Base-by-base conservation (phyloP, 108 stramenopile genomes). In the Skeletonema grethae region DNA sequence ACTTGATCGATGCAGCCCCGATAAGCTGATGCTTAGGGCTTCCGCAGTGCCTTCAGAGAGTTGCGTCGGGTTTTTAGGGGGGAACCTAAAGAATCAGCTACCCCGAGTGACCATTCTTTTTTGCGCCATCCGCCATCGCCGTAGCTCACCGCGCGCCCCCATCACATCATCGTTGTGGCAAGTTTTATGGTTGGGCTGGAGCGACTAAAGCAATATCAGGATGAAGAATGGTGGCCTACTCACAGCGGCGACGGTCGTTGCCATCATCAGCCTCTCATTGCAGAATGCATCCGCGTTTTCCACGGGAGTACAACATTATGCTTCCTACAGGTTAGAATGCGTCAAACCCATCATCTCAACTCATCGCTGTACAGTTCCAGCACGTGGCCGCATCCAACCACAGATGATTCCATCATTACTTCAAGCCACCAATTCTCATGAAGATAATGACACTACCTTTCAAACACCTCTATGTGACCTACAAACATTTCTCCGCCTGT, bases 401-500 rank as follows among this genome's bases (percentile, higher is more conserved):
- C 43, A 45, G 10, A n/a, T 1, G 15, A 45, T 13, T 28, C 25
- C 25, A 45, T 45, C 15, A n/a, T n/a, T 12, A 45, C 10, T 45
- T 10, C 43, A 45, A 3, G 12, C 43, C 15, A n/a, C 15, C n/a
- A 45, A 45, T 45, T 15, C 43, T n/a, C 0, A 45, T 10, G 10
- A 11, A 4, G 43, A 45, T 12, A 45, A 45, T n/a, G 43, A n/a
- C 4, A 45, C 43, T n/a, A 45, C n/a, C n/a, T 4, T 13, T n/a
- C 57, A 59, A 59, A 50, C 63, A n/a, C 63, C 63, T 13, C 63
- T 65, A 32, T 50, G 39, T 12, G 63, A 65, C 46, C 13, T 65
- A 15, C 63, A 65, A 56, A 65, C 63, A 25, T 65, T 65, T 25
- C 63, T 65, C 45, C 24, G 46, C 8, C 63, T 65, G 5, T 48